These are phyloP conservation scores for Eucalyptus fibrosa DNA, from an alignment of 345 rosid species.

Conservation along the genomic window DNA sequence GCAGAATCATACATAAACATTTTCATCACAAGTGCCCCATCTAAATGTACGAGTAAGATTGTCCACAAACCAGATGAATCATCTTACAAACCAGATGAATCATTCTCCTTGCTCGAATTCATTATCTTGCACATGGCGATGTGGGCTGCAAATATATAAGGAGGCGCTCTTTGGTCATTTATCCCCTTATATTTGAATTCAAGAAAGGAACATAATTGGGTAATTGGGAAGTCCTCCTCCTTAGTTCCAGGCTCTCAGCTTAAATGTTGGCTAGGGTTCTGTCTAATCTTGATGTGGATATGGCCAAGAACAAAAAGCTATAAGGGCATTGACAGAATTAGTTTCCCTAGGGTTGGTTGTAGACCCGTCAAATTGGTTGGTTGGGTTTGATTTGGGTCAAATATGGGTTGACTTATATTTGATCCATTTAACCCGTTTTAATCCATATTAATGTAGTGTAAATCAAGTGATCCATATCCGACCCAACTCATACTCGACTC, in stretches of 20 bases:
- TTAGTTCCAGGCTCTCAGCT: constrained; percentile 44
- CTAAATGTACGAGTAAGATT: no score
- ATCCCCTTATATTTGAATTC: constrained; percentile 53
- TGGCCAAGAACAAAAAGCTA: constrained; percentile 17
- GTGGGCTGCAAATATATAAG: constrained; percentile 43
- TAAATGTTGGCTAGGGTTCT: constrained; percentile 36
- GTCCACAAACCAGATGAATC: no score
- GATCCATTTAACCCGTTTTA: fast-evolving
- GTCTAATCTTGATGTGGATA: constrained; percentile 40
- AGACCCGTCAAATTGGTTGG: no score
- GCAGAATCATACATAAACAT: no score
- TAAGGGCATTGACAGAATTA: constrained; percentile 26
- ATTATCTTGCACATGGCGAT: constrained; percentile 45
- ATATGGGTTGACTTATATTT: no score
- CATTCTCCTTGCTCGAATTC: constrained; percentile 23
- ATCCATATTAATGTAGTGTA: no score
- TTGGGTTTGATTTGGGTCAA: fast-evolving
- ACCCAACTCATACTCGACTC: fast-evolving
- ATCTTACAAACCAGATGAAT: no score
- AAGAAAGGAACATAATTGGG: constrained; percentile 52
- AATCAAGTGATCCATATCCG: no score
- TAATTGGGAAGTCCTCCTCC: constrained; percentile 49
- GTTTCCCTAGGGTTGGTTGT: constrained; percentile 30
- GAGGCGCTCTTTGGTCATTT: constrained; percentile 50
- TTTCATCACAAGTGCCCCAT: no score